Evolutionary conservation across 495 filamentous ascomycete species (phyloP), one percentile per base, ranked within the genome.

Genomic region (Pyronema omphalodes): DNA sequence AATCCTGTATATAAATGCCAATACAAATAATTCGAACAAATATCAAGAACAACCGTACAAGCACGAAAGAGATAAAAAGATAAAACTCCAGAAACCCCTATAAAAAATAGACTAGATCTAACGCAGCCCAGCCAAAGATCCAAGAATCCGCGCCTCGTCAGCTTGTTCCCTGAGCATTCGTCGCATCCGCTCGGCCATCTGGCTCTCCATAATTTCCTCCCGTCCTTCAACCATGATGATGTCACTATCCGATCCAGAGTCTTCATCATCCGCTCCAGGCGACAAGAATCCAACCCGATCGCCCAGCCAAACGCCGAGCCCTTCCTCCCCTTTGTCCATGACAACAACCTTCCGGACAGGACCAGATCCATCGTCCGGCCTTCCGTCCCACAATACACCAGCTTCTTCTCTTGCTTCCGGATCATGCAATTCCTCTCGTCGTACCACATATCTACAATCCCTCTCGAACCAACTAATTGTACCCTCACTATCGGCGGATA

Each of bases 391-490:
- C 0, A 74, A 60, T 19, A 70, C 68, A 11, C 64, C 57, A 44
- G 61, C 57, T 56, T 65, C 51, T 48, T 66, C 50, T 56, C 60
- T 49, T 63, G 73, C 0, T 67, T 60, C 69, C 43, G 75, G 71
- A 29, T 74, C 73, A 44, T 83, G 87, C 65, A 83, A 73, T 59
- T 82, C 86, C 68, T 80, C 82, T 12, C 77, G 76, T 23, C 89
- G 78, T 43, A 88, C 82, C 59, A 85, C 78, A n/a, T 80, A 79
- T 52, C 79, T 79, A 9, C 86, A 87, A 60, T 95, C 85, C 19
- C 88, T 74, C 67, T 96, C 89, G 19, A 91, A 76, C 88, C 89
- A 95, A 67, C 87, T 93, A 55, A 96, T 65, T 55, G 80, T 80
- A 0, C 89, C 89, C 46, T 86, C 78, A 4, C 82, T 79, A 57